Evolutionary conservation across 2,329 filamentous ascomycete species (phyloP).

Genomic region (Hysterium pulicare): DNA sequence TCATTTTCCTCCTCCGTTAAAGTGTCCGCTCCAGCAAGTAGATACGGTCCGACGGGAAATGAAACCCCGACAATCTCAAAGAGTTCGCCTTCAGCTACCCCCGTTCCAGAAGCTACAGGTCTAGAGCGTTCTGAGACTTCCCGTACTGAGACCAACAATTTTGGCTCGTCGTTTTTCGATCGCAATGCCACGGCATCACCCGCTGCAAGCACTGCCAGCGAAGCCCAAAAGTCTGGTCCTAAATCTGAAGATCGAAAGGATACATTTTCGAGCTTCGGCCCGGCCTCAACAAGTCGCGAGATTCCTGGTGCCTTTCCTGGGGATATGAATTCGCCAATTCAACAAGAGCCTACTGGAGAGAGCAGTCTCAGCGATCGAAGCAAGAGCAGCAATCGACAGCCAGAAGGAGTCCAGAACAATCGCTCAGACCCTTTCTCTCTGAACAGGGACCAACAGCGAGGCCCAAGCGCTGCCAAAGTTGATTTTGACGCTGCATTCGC

Average conservation of each 20-base stretch:
- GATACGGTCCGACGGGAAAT: constrained; percentile 53
- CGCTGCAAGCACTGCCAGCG: constrained; percentile 39
- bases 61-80: constrained; percentile 45
- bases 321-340: constrained; percentile 40
- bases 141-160: constrained; percentile 34
- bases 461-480: constrained; percentile 56
- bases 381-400: constrained; percentile 38
- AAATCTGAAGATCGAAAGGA: constrained; percentile 39
- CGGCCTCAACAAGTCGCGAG: constrained; percentile 25
- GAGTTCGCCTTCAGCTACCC: constrained; percentile 46
- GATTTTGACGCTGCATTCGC: constrained; percentile 86
- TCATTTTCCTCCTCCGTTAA: constrained; percentile 75
- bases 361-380: constrained; percentile 47
- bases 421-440: constrained; percentile 42
- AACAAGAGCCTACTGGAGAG: constrained; percentile 48
- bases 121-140: constrained; percentile 34
- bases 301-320: constrained; percentile 50
- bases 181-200: constrained; percentile 38
- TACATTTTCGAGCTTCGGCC: constrained; percentile 37
- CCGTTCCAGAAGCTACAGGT: constrained; percentile 45
- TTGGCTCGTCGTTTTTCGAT: constrained; percentile 35
- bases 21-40: constrained; percentile 68
- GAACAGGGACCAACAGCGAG: constrained; percentile 29
- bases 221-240: constrained; percentile 32
- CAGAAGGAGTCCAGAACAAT: constrained; percentile 47